A percentile compares a stretch with the other conserved stretches of the same genome.
Evolutionary conservation across 1,139 yeast species (phyloP).

Genomic region (Protomyces pachydermus): DNA sequence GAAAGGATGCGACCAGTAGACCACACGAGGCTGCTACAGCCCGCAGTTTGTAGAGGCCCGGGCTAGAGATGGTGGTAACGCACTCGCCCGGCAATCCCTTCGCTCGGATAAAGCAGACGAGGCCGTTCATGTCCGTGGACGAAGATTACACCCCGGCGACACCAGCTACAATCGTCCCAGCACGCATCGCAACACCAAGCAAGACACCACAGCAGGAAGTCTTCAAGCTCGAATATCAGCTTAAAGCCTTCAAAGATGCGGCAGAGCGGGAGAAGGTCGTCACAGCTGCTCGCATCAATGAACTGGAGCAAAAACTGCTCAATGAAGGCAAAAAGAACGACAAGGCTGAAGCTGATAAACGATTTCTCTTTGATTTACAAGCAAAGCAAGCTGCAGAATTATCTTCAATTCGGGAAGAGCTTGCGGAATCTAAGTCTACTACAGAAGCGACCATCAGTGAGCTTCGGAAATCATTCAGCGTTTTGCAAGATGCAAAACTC

Average conservation of each 20-base stretch:
- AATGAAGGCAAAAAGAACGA: constrained; percentile 31
- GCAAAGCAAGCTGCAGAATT: constrained; percentile 40
- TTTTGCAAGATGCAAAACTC: constrained; percentile 28
- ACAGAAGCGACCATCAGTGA: constrained; percentile 34
- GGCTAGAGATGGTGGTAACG: constrained; percentile 9
- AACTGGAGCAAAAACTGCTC: constrained; percentile 12
- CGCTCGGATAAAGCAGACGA: constrained; percentile 8
- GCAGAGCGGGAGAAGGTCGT: constrained; percentile 4
- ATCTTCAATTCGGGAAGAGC: constrained; percentile 37
- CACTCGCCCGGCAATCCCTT: constrained; percentile 25
- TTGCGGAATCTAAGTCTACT: constrained; percentile 33
- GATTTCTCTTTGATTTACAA: constrained; percentile 44
- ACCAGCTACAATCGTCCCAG: neutral
- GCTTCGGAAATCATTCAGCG: constrained; percentile 31
- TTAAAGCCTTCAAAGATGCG: constrained; percentile 7
- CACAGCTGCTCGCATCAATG: constrained; percentile 15
- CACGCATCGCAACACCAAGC: neutral
- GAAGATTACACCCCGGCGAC: neutral
- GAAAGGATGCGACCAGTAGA: no score
- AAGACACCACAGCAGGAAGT: neutral
- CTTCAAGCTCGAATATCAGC: constrained; percentile 3
- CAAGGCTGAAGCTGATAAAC: constrained; percentile 42
- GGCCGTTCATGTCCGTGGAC: neutral
- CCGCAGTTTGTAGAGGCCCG: neutral
- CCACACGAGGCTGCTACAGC: no score